A percentile compares a stretch with the other conserved stretches of the same genome.
phyloP scores from a whole-genome alignment of 2,329 filamentous ascomycete genomes.

The Fusarium ramigenum region DNA sequence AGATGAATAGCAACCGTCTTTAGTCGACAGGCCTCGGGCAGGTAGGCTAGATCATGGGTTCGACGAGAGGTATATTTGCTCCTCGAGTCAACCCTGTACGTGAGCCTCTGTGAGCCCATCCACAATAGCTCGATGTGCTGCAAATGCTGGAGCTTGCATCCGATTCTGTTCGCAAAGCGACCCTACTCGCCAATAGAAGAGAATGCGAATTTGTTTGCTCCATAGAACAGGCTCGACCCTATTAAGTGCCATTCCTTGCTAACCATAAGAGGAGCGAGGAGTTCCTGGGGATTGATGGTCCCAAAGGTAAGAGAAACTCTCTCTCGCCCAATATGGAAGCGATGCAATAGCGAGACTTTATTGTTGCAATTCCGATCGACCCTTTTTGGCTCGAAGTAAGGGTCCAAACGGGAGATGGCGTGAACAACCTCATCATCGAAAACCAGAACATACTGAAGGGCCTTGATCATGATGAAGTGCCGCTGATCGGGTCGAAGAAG shows the following conservation, averaged over 20 bases:
- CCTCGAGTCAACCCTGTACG: conserved; percentile 13
- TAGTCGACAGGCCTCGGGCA: conserved; percentile 52
- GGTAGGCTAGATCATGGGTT: conserved; percentile 47
- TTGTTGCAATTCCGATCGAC: conserved; percentile 5
- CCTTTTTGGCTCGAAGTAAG: conserved; percentile 40
- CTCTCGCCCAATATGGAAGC: conserved; percentile 52
- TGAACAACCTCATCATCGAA: conserved; percentile 51
- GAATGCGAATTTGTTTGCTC: conserved; percentile 60
- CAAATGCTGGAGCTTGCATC: conserved; percentile 52
- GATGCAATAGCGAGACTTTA: conserved; percentile 42
- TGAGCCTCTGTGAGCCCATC: conserved; percentile 50
- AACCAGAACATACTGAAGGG: conserved; percentile 45
- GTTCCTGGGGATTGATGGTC: conserved; percentile 46
- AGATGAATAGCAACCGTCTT: conserved; percentile 53
- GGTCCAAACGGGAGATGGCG: conserved; percentile 57
- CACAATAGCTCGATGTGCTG: conserved; percentile 57
- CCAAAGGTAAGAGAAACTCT: conserved; percentile 45
- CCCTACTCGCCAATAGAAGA: conserved; percentile 63
- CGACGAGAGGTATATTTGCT: conserved; percentile 50
- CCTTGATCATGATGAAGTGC: no score
- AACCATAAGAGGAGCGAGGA: conserved; percentile 53
- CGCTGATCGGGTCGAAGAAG: no score
- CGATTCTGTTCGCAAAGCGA: conserved; percentile 57
- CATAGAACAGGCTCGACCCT: conserved; percentile 57
- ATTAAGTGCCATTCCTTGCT: conserved; percentile 53